These are phyloP conservation scores for Yarrowia sp. DNA, from an alignment of 805 yeast species.

Conservation along the genomic window DNA sequence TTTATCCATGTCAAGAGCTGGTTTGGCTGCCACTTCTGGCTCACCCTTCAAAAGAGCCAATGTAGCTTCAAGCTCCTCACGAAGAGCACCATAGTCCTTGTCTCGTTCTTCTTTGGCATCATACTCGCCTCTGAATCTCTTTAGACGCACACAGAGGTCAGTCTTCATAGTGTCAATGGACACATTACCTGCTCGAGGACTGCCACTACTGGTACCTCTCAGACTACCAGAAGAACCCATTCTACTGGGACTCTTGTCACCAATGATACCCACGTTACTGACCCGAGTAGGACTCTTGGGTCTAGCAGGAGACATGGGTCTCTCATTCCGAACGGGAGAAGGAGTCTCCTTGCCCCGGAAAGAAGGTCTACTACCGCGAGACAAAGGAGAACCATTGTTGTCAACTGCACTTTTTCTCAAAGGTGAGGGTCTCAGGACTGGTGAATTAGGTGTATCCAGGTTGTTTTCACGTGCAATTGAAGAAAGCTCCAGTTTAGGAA, in stretches of 20 bases:
- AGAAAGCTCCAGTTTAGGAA: constrained; percentile 16
- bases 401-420: constrained; percentile 19
- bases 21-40: neutral
- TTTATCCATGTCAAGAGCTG: neutral
- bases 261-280: neutral
- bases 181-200: constrained; percentile 10
- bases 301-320: constrained; percentile 24
- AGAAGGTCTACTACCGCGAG: neutral
- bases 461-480: constrained; percentile 29
- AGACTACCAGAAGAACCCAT: constrained; percentile 5
- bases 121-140: constrained; percentile 23
- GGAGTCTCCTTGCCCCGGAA: constrained; percentile 20
- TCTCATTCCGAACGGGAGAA: constrained; percentile 8
- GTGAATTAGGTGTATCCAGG: constrained; percentile 19
- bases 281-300: constrained; percentile 27
- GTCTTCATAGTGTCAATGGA: constrained; percentile 22
- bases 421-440: constrained; percentile 16
- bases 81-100: neutral
- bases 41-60: neutral
- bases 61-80: constrained; percentile 6
- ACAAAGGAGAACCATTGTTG: constrained; percentile 3
- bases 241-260: constrained; percentile 8
- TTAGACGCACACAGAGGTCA: constrained; percentile 15
- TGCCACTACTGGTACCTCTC: neutral
- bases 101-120: neutral